phyloP scores from a whole-genome alignment of 2,329 filamentous ascomycete species.

The Cladosporium sp. region DNA sequence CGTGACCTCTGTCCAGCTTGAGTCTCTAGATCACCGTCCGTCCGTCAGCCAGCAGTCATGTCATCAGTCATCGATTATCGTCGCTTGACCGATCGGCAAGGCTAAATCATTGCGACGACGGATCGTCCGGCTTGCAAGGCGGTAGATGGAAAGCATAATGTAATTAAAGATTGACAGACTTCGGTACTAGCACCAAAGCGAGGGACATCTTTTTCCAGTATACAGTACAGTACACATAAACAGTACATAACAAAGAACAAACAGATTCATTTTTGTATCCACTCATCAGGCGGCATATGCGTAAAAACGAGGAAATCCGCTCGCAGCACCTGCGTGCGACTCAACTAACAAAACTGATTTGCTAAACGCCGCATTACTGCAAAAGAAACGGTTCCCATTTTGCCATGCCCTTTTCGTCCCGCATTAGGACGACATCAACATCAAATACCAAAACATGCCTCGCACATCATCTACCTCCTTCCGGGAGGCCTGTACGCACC shows the following conservation, averaged over 20 bases:
- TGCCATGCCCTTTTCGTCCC: conserved; percentile 4
- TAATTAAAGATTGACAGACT: background rate
- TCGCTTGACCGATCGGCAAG: background rate
- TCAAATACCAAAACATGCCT: background rate
- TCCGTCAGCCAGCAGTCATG: background rate
- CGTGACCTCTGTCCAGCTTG: background rate
- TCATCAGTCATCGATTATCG: background rate
- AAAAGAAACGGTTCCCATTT: background rate
- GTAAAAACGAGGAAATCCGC: background rate
- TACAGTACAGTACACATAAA: background rate
- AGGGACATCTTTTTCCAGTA: background rate
- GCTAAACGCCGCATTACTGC: conserved; percentile 16
- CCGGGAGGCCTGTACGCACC: conserved; percentile 34
- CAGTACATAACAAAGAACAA: background rate
- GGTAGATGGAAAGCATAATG: background rate
- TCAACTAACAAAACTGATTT: background rate
- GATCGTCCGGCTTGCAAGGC: background rate
- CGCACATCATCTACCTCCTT: conserved; percentile 15
- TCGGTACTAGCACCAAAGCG: background rate
- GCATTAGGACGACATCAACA: background rate
- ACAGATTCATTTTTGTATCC: conserved; percentile 10
- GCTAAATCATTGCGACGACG: background rate
- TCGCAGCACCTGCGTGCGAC: conserved; percentile 10
- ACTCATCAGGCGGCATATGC: conserved; percentile 3
- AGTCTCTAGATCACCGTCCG: background rate